Percentiles rank a stretch among this genome's conserved stretches.
phyloP scores from a whole-genome alignment of 1,284 basidiomycete species.

The Megacollybia platyphylla region DNA sequence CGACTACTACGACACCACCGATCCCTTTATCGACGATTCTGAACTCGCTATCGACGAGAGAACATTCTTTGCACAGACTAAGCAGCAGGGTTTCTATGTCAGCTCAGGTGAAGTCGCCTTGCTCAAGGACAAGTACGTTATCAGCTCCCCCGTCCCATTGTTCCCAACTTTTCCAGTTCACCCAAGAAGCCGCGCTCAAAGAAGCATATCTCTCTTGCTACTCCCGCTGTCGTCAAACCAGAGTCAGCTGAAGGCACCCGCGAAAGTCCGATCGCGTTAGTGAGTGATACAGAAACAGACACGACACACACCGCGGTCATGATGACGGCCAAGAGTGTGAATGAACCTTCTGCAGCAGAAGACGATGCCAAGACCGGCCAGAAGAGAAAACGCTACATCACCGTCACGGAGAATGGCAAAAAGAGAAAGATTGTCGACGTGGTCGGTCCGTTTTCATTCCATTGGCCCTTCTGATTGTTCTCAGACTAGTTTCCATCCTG shows the following conservation, averaged over 20 bases:
- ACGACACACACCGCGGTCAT: background rate
- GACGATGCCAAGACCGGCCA: slow-evolving; percentile 20
- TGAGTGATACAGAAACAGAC: slow-evolving; percentile 22
- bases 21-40: slow-evolving; percentile 97
- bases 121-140: slow-evolving; percentile 59
- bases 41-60: slow-evolving; percentile 86
- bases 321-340: background rate
- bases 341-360: slow-evolving; percentile 2
- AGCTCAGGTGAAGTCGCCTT: slow-evolving; percentile 76
- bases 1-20: slow-evolving; percentile 81
- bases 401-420: slow-evolving; percentile 41
- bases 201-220: slow-evolving; percentile 18
- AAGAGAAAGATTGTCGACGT: slow-evolving; percentile 60
- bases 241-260: slow-evolving; percentile 6
- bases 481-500: slow-evolving; percentile 51
- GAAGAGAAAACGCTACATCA: slow-evolving; percentile 38
- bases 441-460: slow-evolving; percentile 19
- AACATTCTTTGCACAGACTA: slow-evolving; percentile 86
- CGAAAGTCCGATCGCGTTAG: slow-evolving; percentile 20
- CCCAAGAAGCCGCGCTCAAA: slow-evolving; percentile 62
- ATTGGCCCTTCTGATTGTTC: background rate
- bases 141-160: slow-evolving; percentile 1
- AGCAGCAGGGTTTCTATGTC: slow-evolving; percentile 91
- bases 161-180: slow-evolving; percentile 17
- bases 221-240: slow-evolving; percentile 8